phyloP scores from a whole-genome alignment of 176 grass and related monocot species.

The Aegilops tauschii region DNA sequence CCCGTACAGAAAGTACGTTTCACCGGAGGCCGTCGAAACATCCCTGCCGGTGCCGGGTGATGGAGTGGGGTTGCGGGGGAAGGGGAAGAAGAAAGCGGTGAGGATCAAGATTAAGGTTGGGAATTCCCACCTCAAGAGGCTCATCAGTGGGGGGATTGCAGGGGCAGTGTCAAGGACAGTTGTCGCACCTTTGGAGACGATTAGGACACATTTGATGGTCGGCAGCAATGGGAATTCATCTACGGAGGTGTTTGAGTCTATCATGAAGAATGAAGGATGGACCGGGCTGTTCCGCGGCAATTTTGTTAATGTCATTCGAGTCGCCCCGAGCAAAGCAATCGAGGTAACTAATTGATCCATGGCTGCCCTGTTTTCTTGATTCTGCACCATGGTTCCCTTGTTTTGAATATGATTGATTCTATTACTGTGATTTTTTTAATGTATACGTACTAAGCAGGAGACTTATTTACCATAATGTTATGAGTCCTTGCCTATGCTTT shows the following conservation, averaged over 20 bases:
- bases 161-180: constrained; percentile 67
- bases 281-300: constrained; percentile 82
- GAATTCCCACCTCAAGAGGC: constrained; percentile 64
- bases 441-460: neutral
- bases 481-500: neutral
- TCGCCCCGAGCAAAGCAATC: constrained; percentile 89
- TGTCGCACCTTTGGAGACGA: constrained; percentile 82
- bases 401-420: neutral
- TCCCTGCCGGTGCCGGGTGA: neutral
- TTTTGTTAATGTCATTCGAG: constrained; percentile 87
- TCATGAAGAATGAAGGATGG: constrained; percentile 84
- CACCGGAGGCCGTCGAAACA: constrained; percentile 21
- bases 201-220: constrained; percentile 89
- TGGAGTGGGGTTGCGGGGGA: constrained; percentile 34
- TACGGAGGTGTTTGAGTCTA: constrained; percentile 59
- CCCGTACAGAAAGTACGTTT: constrained; percentile 38
- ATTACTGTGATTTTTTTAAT: neutral
- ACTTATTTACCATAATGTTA: neutral
- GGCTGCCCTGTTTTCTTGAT: neutral
- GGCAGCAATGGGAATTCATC: constrained; percentile 79
- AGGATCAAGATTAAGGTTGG: constrained; percentile 62
- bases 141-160: constrained; percentile 71
- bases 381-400: neutral
- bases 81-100: constrained; percentile 31
- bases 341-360: constrained; percentile 54